Base-by-base conservation (phyloP, 2,329 filamentous ascomycete genomes). In the Bipolaris zeicola region DNA sequence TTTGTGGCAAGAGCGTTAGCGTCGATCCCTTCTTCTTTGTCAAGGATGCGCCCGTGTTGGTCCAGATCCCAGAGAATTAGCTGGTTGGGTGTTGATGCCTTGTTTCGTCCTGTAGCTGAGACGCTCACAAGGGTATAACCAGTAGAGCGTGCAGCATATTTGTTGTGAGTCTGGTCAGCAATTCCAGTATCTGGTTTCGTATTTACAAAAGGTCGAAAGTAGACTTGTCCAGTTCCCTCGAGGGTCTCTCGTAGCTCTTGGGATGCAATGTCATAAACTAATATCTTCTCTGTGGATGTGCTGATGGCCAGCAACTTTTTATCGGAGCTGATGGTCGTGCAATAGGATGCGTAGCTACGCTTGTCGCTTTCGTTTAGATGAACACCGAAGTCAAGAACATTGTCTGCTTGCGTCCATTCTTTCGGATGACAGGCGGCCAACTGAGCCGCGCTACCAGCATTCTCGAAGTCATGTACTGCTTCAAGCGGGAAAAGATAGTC, bases 1-100 rank as follows among this genome's bases (percentile, higher is more conserved):
- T 65, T 67, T 3, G 51, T 49, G 11, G 71, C 69, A 36, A 70
- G 60, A 2, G 39, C 49, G 4, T 57, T 39, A 6, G 63, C 34
- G 46, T 72, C 65, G 31, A 73, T 64, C 1, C 60, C 22, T 6
- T 42, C 20, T 26, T 26, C 39, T 26, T 24, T 42, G 39, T 42
- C 39, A 42, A 42, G 39, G 3, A 42, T 42, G 2, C n/a, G 13
- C 22, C 39, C 39, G 11, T 26, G 39, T 14, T 42, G 39, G 11
- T 42, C 39, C 39, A 42, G 10, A 24, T 42, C 39, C 39, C 39
- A 42, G 39, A 42, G 22, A 22, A 26, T 26, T 1, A 42, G 39
- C 14, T 42, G 39, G 22, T n/a, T 42, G 10, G 20, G 6, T 26
- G 14, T 6, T 26, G 22, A n/a, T 26, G 22, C 22, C 24, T 26